Conservation (phyloP, 306 rosid genomes). For the Acmispon strigosus region DNA sequence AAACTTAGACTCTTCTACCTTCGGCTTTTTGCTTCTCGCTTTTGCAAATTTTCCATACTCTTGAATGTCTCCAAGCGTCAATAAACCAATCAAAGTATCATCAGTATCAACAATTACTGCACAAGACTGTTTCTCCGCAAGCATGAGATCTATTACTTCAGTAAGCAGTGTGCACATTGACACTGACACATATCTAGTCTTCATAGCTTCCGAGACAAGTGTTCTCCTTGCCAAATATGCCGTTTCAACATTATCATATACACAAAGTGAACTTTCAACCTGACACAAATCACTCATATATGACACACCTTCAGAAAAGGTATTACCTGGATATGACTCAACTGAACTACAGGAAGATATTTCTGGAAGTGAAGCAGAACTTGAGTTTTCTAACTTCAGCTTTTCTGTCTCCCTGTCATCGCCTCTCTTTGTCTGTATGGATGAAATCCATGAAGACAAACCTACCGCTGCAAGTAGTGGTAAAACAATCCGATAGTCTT, state of each 20-base stretch:
- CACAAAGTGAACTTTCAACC: constrained; percentile 68
- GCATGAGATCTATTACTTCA: constrained; percentile 78
- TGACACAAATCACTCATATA: constrained; percentile 49
- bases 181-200: constrained; percentile 64
- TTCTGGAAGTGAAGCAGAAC: constrained; percentile 30
- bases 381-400: constrained; percentile 16
- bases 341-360: constrained; percentile 23
- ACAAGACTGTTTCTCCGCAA: constrained; percentile 78
- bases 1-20: constrained; percentile 45
- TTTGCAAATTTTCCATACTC: constrained; percentile 50
- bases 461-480: constrained; percentile 98
- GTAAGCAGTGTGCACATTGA: constrained; percentile 53
- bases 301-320: constrained; percentile 27
- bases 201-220: constrained; percentile 86
- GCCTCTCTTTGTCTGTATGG: constrained; percentile 63
- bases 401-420: constrained; percentile 27
- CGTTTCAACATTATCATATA: constrained; percentile 39
- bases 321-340: constrained; percentile 33
- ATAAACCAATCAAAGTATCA: constrained; percentile 62
- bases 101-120: constrained; percentile 68
- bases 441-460: constrained; percentile 86
- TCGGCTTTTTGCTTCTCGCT: constrained; percentile 42
- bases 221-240: constrained; percentile 39
- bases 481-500: constrained; percentile 86
- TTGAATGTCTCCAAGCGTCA: constrained; percentile 70